Evolutionary conservation across 345 rosid species (phyloP).

Genomic region (Limnanthes douglasii): DNA sequence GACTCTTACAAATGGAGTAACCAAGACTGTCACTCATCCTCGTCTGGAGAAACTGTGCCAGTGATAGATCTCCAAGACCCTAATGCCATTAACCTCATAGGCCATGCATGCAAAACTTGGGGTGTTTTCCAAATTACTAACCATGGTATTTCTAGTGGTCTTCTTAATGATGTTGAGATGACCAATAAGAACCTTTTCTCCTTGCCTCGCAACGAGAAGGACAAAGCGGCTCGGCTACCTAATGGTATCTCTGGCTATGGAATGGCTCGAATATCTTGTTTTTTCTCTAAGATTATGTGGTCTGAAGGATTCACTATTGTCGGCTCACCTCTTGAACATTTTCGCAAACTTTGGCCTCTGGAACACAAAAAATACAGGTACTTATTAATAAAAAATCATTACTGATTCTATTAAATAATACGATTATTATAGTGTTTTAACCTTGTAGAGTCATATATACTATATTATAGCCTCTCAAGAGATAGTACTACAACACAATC

Average conservation of each 20-base stretch:
- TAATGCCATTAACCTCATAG: conserved; percentile 26
- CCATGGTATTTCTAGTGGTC: conserved; percentile 47
- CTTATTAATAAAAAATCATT: conserved; percentile 3
- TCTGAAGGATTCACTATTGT: conserved; percentile 86
- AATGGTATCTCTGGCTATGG: conserved; percentile 79
- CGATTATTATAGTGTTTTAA: too few relatives aligned
- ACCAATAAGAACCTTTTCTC: conserved; percentile 33
- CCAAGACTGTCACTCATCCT: conserved; percentile 10
- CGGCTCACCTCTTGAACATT: conserved; percentile 66
- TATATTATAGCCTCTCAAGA: too few relatives aligned
- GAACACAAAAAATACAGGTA: conserved; percentile 56
- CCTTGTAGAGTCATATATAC: too few relatives aligned
- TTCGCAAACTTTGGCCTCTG: conserved; percentile 72
- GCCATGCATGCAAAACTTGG: conserved; percentile 73
- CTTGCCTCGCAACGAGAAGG: conserved; percentile 45
- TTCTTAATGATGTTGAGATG: conserved; percentile 32
- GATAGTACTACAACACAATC: too few relatives aligned
- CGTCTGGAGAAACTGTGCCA: conserved; percentile 28
- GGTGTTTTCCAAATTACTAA: conserved; percentile 62
- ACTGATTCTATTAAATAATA: too few relatives aligned
- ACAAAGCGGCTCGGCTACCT: conserved; percentile 50
- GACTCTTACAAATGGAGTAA: conserved; percentile 68
- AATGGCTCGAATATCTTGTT: conserved; percentile 53
- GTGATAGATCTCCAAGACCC: conserved; percentile 50
- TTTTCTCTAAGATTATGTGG: conserved; percentile 88